Conservation (phyloP, 2,329 filamentous ascomycete genomes). For the Ceratocystis variospora region DNA sequence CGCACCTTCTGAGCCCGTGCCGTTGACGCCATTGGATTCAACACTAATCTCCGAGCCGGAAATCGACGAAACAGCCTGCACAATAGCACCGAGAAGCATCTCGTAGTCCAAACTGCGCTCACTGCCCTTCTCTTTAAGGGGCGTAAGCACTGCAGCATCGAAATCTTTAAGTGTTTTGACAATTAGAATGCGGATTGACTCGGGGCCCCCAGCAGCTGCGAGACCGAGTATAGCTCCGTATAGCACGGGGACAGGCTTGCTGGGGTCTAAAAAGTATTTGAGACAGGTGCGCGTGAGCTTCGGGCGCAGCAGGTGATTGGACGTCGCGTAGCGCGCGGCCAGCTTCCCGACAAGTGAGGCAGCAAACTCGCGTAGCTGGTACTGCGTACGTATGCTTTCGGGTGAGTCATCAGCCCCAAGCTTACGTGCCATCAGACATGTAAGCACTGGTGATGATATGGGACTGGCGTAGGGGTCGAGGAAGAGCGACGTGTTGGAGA, state of each 20-base stretch:
- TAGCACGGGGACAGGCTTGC: conserved; percentile 67
- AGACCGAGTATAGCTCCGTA: conserved; percentile 81
- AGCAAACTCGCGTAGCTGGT: conserved; percentile 69
- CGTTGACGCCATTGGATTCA: not conserved
- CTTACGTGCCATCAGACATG: conserved; percentile 68
- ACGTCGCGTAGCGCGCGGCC: conserved; percentile 64
- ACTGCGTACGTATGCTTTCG: conserved; percentile 48
- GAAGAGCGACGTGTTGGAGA: conserved; percentile 71
- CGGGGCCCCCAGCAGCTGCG: conserved; percentile 56
- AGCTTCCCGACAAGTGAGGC: conserved; percentile 70
- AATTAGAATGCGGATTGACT: conserved; percentile 43
- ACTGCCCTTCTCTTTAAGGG: conserved; percentile 36
- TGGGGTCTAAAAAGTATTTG: conserved; percentile 79
- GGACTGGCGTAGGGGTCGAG: conserved; percentile 46
- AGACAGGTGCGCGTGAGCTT: conserved; percentile 87
- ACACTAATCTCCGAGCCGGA: conserved; percentile 24
- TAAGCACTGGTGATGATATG: conserved; percentile 76
- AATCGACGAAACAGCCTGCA: conserved; percentile 39
- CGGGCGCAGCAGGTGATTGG: conserved; percentile 69
- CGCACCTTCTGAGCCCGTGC: conserved; percentile 27
- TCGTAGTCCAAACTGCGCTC: conserved; percentile 40
- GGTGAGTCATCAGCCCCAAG: conserved; percentile 48
- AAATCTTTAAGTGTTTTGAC: conserved; percentile 43
- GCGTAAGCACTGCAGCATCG: conserved; percentile 39
- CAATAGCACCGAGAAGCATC: conserved; percentile 41